A percentile compares a stretch with the other conserved stretches of the same genome.
phyloP scores from a whole-genome alignment of 495 filamentous ascomycete genomes.

The Aspergillus heteromorphus region DNA sequence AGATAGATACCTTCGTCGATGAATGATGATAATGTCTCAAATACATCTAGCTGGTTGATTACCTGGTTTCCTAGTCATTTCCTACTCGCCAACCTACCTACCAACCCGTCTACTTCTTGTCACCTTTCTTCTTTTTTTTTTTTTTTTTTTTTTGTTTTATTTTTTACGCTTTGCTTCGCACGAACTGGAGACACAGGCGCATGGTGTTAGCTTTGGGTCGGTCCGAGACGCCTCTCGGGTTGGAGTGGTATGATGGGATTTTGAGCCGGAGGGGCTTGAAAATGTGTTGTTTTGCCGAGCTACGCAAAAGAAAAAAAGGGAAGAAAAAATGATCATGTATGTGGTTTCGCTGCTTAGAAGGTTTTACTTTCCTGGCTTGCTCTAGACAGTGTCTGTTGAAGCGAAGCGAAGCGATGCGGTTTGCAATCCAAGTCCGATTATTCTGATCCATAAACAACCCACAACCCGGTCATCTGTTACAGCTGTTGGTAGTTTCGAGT shows the following conservation, averaged over 20 bases:
- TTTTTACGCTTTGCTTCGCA: not conserved
- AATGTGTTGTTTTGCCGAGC: not conserved
- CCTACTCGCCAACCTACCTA: too few species aligned
- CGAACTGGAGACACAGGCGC: slow-evolving; percentile 9
- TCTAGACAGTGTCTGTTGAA: too few species aligned
- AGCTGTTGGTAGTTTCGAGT: too few species aligned
- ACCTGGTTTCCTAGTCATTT: not conserved
- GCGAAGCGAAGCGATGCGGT: too few species aligned
- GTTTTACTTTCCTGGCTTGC: too few species aligned
- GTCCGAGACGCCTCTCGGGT: slow-evolving; percentile 2
- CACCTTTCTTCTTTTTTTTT: not conserved
- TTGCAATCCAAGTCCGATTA: too few species aligned
- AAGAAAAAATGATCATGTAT: not conserved
- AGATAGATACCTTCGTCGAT: slow-evolving; percentile 12
- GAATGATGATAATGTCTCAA: slow-evolving; percentile 2
- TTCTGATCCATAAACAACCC: too few species aligned
- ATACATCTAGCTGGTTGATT: not conserved
- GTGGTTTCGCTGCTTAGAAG: not conserved
- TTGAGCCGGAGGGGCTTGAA: slow-evolving; percentile 2
- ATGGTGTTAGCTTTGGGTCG: slow-evolving; percentile 7
- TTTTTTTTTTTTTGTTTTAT: not conserved
- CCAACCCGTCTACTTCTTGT: not conserved
- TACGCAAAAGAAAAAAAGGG: not conserved
- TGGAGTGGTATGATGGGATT: not conserved
- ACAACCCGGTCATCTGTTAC: too few species aligned